Evolutionary conservation across 352 stramenopile species (phyloP).

Genomic region (Phytophthora fragariae): DNA sequence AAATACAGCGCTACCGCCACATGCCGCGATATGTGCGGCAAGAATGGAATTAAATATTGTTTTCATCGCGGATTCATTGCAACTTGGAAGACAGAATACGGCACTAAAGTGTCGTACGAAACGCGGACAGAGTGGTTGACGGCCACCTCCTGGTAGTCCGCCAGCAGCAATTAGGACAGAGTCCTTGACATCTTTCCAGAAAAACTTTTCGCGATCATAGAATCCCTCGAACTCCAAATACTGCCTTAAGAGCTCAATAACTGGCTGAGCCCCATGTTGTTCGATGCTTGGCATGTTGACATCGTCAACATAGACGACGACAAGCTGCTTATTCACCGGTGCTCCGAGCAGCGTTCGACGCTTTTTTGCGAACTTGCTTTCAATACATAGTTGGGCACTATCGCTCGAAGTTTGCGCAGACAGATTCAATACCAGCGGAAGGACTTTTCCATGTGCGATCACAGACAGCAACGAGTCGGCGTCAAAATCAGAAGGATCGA

Average conservation of each 20-base stretch:
- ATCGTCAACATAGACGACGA: conserved; percentile 92
- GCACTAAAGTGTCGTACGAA: conserved; percentile 77
- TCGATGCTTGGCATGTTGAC: conserved; percentile 92
- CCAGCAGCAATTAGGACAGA: conserved; percentile 72
- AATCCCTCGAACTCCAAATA: conserved; percentile 75
- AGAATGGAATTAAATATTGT: conserved; percentile 93
- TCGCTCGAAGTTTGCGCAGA: conserved; percentile 88
- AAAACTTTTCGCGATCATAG: conserved; percentile 87
- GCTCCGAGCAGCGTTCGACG: conserved; percentile 92
- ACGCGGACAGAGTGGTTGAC: conserved; percentile 60
- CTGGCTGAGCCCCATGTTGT: conserved; percentile 72
- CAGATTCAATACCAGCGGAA: conserved; percentile 80
- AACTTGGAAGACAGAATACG: conserved; percentile 77
- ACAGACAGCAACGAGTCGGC: conserved; percentile 26
- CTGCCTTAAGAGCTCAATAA: conserved; percentile 81
- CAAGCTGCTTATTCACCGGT: conserved; percentile 69
- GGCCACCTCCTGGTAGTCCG: conserved; percentile 64
- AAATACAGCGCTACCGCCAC: conserved; percentile 23
- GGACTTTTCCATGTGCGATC: conserved; percentile 36
- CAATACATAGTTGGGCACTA: conserved; percentile 86
- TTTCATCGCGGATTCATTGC: conserved; percentile 80
- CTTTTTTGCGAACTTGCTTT: conserved; percentile 93
- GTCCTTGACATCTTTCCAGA: conserved; percentile 82
- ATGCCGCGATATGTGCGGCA: conserved; percentile 47
- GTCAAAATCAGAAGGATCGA: conserved; percentile 21